Percentiles rank a stretch among this genome's conserved stretches.
Evolutionary conservation across 2,329 filamentous ascomycete genomes (phyloP).

Genomic region (Cordyceps tenuipes): DNA sequence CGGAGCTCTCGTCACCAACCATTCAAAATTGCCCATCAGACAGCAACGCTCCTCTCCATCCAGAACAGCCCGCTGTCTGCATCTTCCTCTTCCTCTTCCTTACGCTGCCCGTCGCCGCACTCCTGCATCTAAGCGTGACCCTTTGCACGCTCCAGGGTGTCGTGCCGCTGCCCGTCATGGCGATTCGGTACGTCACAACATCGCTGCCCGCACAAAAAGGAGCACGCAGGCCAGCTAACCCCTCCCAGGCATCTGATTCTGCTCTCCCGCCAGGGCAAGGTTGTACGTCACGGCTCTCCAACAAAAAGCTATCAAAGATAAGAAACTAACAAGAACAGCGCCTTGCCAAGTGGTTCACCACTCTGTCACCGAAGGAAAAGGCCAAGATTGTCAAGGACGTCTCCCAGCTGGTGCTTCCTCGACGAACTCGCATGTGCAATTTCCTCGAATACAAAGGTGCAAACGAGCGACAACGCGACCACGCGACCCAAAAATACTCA

Average conservation of each 20-base stretch:
- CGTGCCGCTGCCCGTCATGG: slow-evolving; percentile 27
- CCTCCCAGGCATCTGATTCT: slow-evolving; percentile 81
- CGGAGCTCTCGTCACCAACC: slow-evolving; percentile 20
- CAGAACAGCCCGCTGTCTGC: neutral
- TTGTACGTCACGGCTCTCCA: slow-evolving; percentile 54
- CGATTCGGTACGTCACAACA: slow-evolving; percentile 32
- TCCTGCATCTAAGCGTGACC: neutral
- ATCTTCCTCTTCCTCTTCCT: neutral
- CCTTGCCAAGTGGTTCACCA: slow-evolving; percentile 98
- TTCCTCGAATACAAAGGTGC: slow-evolving; percentile 98
- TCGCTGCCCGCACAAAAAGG: slow-evolving; percentile 10
- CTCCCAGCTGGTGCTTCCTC: slow-evolving; percentile 89
- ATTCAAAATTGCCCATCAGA: slow-evolving; percentile 14
- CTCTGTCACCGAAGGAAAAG: slow-evolving; percentile 94
- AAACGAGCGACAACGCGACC: slow-evolving; percentile 12
- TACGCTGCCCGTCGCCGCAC: slow-evolving; percentile 16
- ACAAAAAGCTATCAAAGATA: neutral
- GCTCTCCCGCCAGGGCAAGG: slow-evolving; percentile 97
- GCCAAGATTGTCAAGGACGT: slow-evolving; percentile 99
- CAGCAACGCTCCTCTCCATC: slow-evolving; percentile 11
- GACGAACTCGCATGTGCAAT: slow-evolving; percentile 98
- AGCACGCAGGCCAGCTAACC: slow-evolving; percentile 5
- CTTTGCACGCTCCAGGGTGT: slow-evolving; percentile 9
- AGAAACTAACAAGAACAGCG: slow-evolving; percentile 50
- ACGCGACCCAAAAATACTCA: neutral